A percentile compares a stretch with the other conserved stretches of the same genome.
Evolutionary conservation across 306 rosid species (phyloP).

Genomic region (Cucurbita ficifolia): DNA sequence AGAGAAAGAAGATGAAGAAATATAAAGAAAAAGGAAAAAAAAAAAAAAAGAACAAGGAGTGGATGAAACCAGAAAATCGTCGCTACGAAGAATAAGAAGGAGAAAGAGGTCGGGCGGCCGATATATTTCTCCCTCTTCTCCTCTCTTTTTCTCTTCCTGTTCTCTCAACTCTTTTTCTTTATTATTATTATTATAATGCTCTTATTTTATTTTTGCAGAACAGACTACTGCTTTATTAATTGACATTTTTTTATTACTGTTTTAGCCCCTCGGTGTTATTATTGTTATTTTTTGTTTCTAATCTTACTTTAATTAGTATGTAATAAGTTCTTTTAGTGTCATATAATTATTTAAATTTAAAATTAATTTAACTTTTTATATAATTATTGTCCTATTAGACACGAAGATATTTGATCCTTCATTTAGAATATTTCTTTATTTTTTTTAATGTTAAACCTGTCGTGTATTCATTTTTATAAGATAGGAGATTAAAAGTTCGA

Average conservation of each 20-base stretch:
- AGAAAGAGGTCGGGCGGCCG: conserved; percentile 4
- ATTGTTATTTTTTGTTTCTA: too few species aligned
- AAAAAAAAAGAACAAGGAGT: not conserved
- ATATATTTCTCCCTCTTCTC: not conserved
- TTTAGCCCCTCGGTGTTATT: not conserved
- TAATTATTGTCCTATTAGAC: too few species aligned
- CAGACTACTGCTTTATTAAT: not conserved
- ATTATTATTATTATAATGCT: not conserved
- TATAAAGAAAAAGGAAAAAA: not conserved
- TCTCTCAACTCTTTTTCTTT: not conserved
- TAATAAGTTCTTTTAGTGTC: too few species aligned
- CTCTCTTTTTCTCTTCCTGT: too few species aligned
- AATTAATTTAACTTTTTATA: too few species aligned
- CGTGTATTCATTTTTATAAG: too few species aligned
- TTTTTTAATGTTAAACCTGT: too few species aligned
- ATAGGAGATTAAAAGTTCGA: too few species aligned
- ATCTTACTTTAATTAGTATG: too few species aligned
- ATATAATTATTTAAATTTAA: too few species aligned
- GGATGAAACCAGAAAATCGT: not conserved
- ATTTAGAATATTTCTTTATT: too few species aligned
- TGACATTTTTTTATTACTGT: not conserved
- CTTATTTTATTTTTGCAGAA: not conserved
- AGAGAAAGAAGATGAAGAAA: not conserved
- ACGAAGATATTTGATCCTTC: too few species aligned
- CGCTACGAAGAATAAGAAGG: not conserved